Evolutionary conservation across 305 asterid genomes (phyloP), one percentile per base, ranked within the genome.

Genomic region (Solanum aculeatissimum): DNA sequence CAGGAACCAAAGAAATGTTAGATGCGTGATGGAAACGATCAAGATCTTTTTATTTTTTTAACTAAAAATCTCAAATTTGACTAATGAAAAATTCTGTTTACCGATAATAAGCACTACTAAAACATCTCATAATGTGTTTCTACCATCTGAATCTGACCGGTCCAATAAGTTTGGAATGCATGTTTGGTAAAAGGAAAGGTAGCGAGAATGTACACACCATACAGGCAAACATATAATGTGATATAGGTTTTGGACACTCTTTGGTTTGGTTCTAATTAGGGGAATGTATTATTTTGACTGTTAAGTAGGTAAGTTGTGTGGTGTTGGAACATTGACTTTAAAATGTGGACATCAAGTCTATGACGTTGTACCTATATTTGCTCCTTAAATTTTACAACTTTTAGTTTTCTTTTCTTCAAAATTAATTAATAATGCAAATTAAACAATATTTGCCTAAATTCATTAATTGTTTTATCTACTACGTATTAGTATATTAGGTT

Each of bases 261-360:
- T 60, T 40, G 54, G 79, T 38, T 42, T 40, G 27, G 18, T 49
- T 75, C 27, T 16, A 12, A 15, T 74, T 10, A 51, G 43, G 60
- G 27, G 70, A 19, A 27, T 16, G 45, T 66, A 66, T 16, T 35
- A 11, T 27, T 49, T 77, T 77, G 66, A 77, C 53, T 49, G 65
- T 77, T 77, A 77, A 51, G 82, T 77, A 77, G 82, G 82, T 77
- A 77, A 51, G 42, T 51, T 77, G 82, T 53, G 82, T 6, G 82
- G 82, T 53, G 66, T 77, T 32, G 29, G 66, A 77, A 29, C 7
- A 51, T 18, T n/a, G 82, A 13, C 29, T 53, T 43, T 77, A 49
- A 29, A 32, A 7, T 77, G 66, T 29, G 66, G 66, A 77, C 29
- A 51, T 6, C 82, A 77, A 77, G n/a, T 8, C 29, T 27, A 49